phyloP scores from a whole-genome alignment of 306 rosid species.

The Castanea crenata region DNA sequence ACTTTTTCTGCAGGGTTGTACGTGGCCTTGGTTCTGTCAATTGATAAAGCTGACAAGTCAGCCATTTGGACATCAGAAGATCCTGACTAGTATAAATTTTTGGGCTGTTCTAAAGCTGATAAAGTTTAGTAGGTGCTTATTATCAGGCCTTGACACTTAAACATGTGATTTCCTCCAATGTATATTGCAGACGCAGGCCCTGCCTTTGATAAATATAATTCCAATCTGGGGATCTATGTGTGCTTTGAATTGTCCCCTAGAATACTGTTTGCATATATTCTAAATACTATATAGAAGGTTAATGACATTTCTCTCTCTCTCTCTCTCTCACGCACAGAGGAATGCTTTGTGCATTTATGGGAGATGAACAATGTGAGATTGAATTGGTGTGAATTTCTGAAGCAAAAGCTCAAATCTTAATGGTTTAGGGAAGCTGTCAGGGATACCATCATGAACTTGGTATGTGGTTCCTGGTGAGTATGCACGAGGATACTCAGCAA shows the following conservation, averaged over 20 bases:
- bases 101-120: conserved; percentile 1
- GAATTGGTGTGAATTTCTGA: neutral
- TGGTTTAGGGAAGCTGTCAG: neutral
- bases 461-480: neutral
- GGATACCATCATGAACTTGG: neutral
- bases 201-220: conserved; percentile 19
- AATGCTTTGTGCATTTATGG: neutral
- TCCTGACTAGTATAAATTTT: conserved; percentile 3
- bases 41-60: conserved; percentile 14
- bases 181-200: conserved; percentile 27
- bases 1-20: conserved; percentile 13
- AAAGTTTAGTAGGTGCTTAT: conserved; percentile 26
- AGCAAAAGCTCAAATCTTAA: neutral
- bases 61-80: neutral
- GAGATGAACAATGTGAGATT: neutral
- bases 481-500: neutral
- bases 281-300: neutral
- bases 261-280: neutral
- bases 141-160: conserved; percentile 15
- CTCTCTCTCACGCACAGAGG: neutral
- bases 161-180: conserved; percentile 23
- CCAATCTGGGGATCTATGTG: neutral
- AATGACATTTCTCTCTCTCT: neutral
- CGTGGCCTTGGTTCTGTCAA: conserved; percentile 7
- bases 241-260: neutral